Evolutionary conservation across 768 basidiomycete genomes (phyloP).

Genomic region (Suillus placidus): DNA sequence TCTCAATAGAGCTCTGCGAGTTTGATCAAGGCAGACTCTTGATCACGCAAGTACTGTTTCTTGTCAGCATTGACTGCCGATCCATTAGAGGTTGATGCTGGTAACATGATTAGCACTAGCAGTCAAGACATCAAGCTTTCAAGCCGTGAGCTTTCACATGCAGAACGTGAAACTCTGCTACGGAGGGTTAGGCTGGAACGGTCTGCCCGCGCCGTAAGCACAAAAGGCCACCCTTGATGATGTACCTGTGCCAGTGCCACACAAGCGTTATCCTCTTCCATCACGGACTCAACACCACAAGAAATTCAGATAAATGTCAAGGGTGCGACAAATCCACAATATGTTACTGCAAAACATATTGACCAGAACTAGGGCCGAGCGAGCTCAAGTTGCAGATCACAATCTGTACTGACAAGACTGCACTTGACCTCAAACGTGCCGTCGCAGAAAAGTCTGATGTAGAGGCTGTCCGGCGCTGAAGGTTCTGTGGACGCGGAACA

Average conservation of each 20-base stretch:
- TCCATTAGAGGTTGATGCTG: constrained; percentile 39
- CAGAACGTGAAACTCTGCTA: too few relatives aligned
- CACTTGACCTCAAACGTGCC: constrained; percentile 86
- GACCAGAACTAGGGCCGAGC: constrained; percentile 62
- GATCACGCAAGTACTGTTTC: constrained; percentile 69
- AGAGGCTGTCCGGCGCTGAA: constrained; percentile 49
- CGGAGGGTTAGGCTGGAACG: constrained; percentile 1
- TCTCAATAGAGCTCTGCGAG: constrained; percentile 88
- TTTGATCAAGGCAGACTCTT: constrained; percentile 83
- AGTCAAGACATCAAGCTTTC: neutral
- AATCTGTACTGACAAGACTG: constrained; percentile 81
- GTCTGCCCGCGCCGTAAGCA: constrained; percentile 1
- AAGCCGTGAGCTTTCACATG: too few relatives aligned
- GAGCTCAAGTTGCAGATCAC: constrained; percentile 92
- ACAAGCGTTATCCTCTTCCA: constrained; percentile 25
- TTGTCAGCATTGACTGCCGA: constrained; percentile 41
- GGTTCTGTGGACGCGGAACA: too few relatives aligned
- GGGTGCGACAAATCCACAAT: constrained; percentile 40
- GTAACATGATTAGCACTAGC: neutral
- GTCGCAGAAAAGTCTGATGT: constrained; percentile 88
- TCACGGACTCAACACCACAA: constrained; percentile 49
- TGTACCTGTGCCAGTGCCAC: neutral
- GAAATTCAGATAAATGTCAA: constrained; percentile 74
- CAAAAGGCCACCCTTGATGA: neutral
- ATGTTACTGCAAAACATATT: neutral